Evolutionary conservation across 768 basidiomycete species (phyloP), one percentile per base, ranked within the genome.

Genomic region (Suillus fuscotomentosus): DNA sequence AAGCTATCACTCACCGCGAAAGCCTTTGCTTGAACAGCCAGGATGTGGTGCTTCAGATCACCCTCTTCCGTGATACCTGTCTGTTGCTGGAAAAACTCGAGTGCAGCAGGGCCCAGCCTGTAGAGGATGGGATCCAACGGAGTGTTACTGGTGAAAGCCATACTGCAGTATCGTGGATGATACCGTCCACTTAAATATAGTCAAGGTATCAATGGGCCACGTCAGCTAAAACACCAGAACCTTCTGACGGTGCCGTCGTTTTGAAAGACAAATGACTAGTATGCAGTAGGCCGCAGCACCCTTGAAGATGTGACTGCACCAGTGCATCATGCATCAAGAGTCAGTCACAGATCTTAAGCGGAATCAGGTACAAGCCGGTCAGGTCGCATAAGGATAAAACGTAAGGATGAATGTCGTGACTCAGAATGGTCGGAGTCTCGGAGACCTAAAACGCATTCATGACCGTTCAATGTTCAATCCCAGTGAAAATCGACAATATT

Each of bases 21-120:
- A 1, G 77, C 78, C 62, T 72, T 70, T 38, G 59, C 65, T 65
- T 78, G 79, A n/a, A 80, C 70, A 31, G 63, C 62, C 14, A 80
- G 39, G 41, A 80, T 71, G 60, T 80, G 78, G 15, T 64, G 51
- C 65, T 70, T 77, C 62, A 80, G 69, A 50, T 67, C 66, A 1
- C 73, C 68, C 1, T 73, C 73, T 42, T 75, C 71, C 1, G 69
- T 47, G 24, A 80, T 77, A 5, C 76, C 71, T 13, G 72, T 76
- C 57, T 67, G 61, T 9, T 55, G 47, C 62, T 72, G 74, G 61
- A 79, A 70, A 63, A 79, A 79, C 6, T 54, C 65, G 10, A 50
- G 53, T 14, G 72, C 65, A 38, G 64, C 61, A 2, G 55, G 17
- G 24, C 61, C 65, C 7, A 66, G 53, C 20, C 50, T 22, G 47